Evolutionary conservation across 1,139 yeast genomes (phyloP).

Genomic region (Kodamaea alishanica): DNA sequence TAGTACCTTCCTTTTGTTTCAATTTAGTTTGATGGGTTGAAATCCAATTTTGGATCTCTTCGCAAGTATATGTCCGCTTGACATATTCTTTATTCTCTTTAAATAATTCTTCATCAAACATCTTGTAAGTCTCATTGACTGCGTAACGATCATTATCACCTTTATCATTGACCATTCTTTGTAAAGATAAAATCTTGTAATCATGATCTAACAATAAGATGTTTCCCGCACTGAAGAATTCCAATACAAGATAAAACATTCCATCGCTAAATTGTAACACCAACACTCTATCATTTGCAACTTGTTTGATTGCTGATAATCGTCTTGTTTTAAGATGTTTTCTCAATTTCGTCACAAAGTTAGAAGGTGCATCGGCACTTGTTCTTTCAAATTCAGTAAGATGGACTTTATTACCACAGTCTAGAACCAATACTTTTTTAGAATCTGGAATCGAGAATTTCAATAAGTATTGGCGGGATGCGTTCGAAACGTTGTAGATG

Average conservation of each 20-base stretch:
- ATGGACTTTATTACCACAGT: conserved; percentile 83
- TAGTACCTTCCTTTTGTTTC: conserved; percentile 15
- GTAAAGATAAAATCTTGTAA: conserved; percentile 64
- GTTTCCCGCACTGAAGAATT: conserved; percentile 94
- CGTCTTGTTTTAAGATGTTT: conserved; percentile 83
- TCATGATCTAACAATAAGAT: conserved; percentile 71
- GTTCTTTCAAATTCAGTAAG: conserved; percentile 77
- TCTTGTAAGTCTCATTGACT: conserved; percentile 65
- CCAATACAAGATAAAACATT: conserved; percentile 71
- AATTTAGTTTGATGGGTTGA: conserved; percentile 31
- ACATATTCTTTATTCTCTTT: conserved; percentile 20
- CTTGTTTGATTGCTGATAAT: conserved; percentile 66
- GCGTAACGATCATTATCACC: conserved; percentile 60
- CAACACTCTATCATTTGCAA: conserved; percentile 73
- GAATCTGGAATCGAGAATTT: conserved; percentile 84
- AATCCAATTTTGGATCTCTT: conserved; percentile 50
- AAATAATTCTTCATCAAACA: conserved; percentile 54
- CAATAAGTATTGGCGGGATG: conserved; percentile 69
- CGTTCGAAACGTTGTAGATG: conserved; percentile 75
- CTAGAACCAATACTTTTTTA: conserved; percentile 69
- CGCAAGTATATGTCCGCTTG: conserved; percentile 24
- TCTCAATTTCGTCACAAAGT: conserved; percentile 79
- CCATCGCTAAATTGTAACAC: conserved; percentile 85
- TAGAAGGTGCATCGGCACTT: conserved; percentile 76
- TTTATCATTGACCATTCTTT: conserved; percentile 73